phyloP scores from a whole-genome alignment of 176 grass and related monocot species.

The Musa beccarii region DNA sequence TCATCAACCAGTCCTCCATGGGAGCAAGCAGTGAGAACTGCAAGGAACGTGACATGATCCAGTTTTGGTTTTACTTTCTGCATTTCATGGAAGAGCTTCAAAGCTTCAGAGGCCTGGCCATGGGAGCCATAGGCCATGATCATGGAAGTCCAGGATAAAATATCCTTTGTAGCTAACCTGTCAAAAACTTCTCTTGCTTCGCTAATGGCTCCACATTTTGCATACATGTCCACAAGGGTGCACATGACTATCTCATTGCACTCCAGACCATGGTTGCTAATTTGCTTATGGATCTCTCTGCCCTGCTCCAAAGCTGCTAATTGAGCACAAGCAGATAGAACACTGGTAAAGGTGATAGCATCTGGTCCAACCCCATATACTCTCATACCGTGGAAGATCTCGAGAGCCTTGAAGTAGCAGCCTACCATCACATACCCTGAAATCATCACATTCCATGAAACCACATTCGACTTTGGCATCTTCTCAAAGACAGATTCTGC shows the following conservation, averaged over 20 bases:
- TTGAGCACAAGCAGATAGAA: slow-evolving; percentile 21
- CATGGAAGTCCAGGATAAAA: slow-evolving; percentile 27
- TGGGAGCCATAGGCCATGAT: slow-evolving; percentile 28
- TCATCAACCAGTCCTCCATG: slow-evolving; percentile 26
- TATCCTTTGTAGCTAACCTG: slow-evolving; percentile 6
- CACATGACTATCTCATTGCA: slow-evolving; percentile 21
- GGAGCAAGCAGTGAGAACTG: slow-evolving; percentile 17
- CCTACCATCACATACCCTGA: slow-evolving; percentile 18
- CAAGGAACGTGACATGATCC: slow-evolving; percentile 24
- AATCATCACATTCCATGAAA: slow-evolving; percentile 29
- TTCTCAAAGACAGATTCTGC: slow-evolving; percentile 12
- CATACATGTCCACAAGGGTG: slow-evolving; percentile 25
- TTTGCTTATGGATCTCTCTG: slow-evolving; percentile 18
- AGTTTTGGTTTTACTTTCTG: slow-evolving; percentile 13
- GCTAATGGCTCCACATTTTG: slow-evolving; percentile 23
- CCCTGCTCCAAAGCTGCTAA: slow-evolving; percentile 20
- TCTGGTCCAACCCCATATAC: not conserved
- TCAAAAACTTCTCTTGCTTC: slow-evolving; percentile 25
- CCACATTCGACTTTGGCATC: slow-evolving; percentile 15
- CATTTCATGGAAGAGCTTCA: slow-evolving; percentile 23
- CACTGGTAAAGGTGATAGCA: slow-evolving; percentile 8
- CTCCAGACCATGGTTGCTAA: slow-evolving; percentile 1
- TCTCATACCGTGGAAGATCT: slow-evolving; percentile 13
- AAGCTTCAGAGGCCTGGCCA: slow-evolving; percentile 10
- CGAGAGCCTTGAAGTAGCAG: slow-evolving; percentile 16